These are phyloP conservation scores for Starmerella khaoyaiensis DNA, from an alignment of 805 yeast genomes.

Conservation along the genomic window DNA sequence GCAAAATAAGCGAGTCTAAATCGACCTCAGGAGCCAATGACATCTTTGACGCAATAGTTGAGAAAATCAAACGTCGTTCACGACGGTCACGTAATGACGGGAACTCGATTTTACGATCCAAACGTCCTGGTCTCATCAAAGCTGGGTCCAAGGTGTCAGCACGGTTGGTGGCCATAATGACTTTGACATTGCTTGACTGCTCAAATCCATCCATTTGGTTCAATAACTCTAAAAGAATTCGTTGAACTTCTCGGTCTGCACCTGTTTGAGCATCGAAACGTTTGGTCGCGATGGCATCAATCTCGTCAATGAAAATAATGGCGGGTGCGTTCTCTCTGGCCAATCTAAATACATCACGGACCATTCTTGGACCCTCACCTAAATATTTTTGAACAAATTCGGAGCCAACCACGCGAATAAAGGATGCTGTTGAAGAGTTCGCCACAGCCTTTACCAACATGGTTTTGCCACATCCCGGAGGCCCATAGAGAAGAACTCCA, in stretches of 20 bases:
- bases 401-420: slow-evolving; percentile 93
- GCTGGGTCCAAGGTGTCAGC: slow-evolving; percentile 99
- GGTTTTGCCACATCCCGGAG: slow-evolving; percentile 99
- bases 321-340: slow-evolving; percentile 97
- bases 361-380: slow-evolving; percentile 99
- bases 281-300: slow-evolving; percentile 97
- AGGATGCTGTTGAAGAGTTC: slow-evolving; percentile 86
- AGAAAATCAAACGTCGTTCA: slow-evolving; percentile 90
- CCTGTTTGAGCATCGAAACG: slow-evolving; percentile 99
- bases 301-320: slow-evolving; percentile 94
- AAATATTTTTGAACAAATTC: slow-evolving; percentile 96
- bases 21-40: slow-evolving; percentile 96
- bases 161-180: slow-evolving; percentile 98
- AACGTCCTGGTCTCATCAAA: slow-evolving; percentile 91
- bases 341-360: slow-evolving; percentile 90
- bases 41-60: slow-evolving; percentile 95
- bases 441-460: slow-evolving; percentile 99
- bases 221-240: slow-evolving; percentile 85
- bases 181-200: slow-evolving; percentile 88
- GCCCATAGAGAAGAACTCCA: slow-evolving; percentile 95
- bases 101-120: slow-evolving; percentile 95
- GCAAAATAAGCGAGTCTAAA: slow-evolving; percentile 80
- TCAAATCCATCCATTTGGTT: slow-evolving; percentile 99
- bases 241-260: slow-evolving; percentile 98
- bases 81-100: slow-evolving; percentile 94